Evolutionary conservation across 1,284 basidiomycete genomes (phyloP).

Genomic region (Sanghuangporus baumii): DNA sequence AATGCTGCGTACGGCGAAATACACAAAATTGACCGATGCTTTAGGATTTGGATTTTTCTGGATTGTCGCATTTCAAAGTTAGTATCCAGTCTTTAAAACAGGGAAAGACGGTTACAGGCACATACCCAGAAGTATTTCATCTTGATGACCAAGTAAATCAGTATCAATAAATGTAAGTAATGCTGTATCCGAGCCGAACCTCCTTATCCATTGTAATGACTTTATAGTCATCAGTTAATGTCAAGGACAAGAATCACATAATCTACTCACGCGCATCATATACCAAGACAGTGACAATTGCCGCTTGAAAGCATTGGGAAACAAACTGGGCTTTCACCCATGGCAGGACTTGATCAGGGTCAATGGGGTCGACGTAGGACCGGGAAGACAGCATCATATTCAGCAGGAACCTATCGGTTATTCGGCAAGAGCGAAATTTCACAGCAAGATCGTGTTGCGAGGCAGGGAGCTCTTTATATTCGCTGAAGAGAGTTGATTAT

Average conservation of each 20-base stretch:
- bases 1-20: neutral
- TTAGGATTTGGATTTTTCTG: neutral
- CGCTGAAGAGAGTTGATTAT: too few relatives aligned
- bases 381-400: constrained; percentile 10
- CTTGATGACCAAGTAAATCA: neutral
- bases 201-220: neutral
- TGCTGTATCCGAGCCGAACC: neutral
- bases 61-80: neutral
- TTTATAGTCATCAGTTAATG: neutral
- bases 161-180: neutral
- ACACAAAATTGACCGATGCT: neutral
- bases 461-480: neutral
- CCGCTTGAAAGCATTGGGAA: neutral
- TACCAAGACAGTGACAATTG: neutral
- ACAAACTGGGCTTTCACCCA: neutral
- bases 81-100: neutral
- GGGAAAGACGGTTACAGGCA: neutral
- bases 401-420: neutral
- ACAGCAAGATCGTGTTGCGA: too few relatives aligned
- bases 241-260: neutral
- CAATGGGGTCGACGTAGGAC: neutral
- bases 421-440: neutral
- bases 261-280: neutral
- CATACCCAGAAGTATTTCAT: neutral
- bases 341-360: neutral